Base-by-base conservation (phyloP, 2,329 filamentous ascomycete genomes). In the Metarhizium rileyi region DNA sequence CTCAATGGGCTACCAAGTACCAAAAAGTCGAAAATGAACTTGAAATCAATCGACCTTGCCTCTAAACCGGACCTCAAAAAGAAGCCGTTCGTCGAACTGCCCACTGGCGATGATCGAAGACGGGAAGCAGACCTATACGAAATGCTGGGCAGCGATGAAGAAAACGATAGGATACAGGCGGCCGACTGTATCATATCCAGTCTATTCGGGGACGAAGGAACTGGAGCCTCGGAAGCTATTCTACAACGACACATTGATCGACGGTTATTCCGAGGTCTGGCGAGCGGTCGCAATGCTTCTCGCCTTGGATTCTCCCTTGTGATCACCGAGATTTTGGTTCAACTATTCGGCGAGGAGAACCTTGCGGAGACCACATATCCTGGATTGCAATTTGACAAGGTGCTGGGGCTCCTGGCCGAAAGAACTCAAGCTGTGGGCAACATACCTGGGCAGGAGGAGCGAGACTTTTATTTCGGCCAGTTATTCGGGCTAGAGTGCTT, bases 251-350 rank as follows among this genome's bases (percentile, higher is more conserved):
- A 84, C 57, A 68, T 84, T 27, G 77, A 81, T 55, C 78, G 79
- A 61, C 77, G 86, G 25, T 73, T 98, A 35, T 88, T 96, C 64
- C 82, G 87, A 49, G 93, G 93, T 38, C 80, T 97, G 18, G 90
- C 90, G 53, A 96, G 90, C 64, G 85, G 89, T 49, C 83, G 89
- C 50, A 95, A 95, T 70, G 88, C 87, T 12, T 89, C 91, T 18
- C 79, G 93, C 25, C 71, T 93, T 46, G 93, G 93, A 3, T 96
- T 95, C 65, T 95, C 89, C 48, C 76, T 96, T 49, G 91, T 91
- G 0, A 71, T 97, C 56, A 86, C 90, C 0, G 90, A 96, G 66
- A 71, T 94, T 8, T 64, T 95, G 42, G 75, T 79, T 4, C 81
- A 91, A 60, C 68, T 90, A 5, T 86, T 86, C 59, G 79, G 79